Conservation (phyloP, 495 filamentous ascomycete species). For the Aspergillus cavernicola region DNA sequence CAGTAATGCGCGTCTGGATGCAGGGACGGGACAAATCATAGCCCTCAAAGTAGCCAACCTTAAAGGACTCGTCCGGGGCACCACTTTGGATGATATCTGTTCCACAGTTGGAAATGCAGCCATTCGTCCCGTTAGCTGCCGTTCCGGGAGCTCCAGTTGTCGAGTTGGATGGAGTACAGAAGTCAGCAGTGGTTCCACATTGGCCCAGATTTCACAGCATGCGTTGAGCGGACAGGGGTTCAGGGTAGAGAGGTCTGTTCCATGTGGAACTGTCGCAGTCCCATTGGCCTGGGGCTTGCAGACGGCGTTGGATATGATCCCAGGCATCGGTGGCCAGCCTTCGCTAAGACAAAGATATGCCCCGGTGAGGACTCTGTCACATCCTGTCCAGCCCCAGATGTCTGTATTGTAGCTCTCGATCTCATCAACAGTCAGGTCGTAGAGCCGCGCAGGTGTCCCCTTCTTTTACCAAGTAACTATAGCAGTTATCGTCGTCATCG, state of each 20-base stretch:
- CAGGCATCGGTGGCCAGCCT: background rate
- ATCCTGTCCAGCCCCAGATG: background rate
- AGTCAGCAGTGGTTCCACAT: conserved; percentile 29
- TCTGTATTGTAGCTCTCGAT: background rate
- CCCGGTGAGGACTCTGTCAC: background rate
- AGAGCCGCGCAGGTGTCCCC: too few species aligned
- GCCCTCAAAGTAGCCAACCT: conserved; percentile 18
- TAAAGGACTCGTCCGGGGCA: conserved; percentile 17
- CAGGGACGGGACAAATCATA: conserved; percentile 26
- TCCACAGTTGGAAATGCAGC: conserved; percentile 49
- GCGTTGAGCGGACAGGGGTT: conserved; percentile 27
- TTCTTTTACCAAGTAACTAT: too few species aligned
- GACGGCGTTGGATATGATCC: background rate
- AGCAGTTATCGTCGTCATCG: too few species aligned
- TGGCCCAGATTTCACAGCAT: conserved; percentile 38
- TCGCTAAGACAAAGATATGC: background rate
- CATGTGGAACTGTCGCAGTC: conserved; percentile 18
- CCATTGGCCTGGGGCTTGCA: conserved; percentile 24
- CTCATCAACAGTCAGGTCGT: too few species aligned
- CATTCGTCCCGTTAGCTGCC: conserved; percentile 22
- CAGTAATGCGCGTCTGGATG: conserved; percentile 10
- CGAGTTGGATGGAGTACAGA: conserved; percentile 30
- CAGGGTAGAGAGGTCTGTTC: background rate
- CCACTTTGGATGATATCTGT: conserved; percentile 29
- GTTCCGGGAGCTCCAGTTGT: conserved; percentile 36